phyloP scores from a whole-genome alignment of 208 protist species.

The Herpetomonas samuelpessoai region DNA sequence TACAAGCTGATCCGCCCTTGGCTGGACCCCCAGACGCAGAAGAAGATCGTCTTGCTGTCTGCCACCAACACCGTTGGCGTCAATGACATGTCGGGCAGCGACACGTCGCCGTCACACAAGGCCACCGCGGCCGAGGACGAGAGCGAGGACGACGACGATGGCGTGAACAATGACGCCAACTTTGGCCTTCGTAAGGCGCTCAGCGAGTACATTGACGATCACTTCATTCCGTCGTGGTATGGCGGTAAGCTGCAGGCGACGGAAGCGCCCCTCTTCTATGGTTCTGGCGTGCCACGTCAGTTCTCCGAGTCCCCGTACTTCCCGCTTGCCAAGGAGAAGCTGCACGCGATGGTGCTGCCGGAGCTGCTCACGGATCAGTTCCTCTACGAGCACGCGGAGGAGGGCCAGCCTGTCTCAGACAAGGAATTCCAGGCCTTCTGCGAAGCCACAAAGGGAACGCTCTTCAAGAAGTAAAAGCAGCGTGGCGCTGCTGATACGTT shows the following conservation, averaged over 20 bases:
- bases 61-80: constrained; percentile 37
- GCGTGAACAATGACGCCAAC: constrained; percentile 20
- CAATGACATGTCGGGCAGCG: constrained; percentile 21
- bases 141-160: constrained; percentile 22
- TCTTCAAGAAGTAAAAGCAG: constrained; percentile 10
- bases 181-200: constrained; percentile 39
- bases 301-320: constrained; percentile 22
- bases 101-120: constrained; percentile 7
- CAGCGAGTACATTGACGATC: constrained; percentile 31
- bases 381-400: constrained; percentile 24
- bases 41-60: constrained; percentile 52
- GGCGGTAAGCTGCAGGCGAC: constrained; percentile 24
- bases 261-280: constrained; percentile 37
- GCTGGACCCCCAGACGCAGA: constrained; percentile 59
- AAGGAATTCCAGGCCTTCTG: constrained; percentile 32
- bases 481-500: neutral
- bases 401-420: constrained; percentile 20
- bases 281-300: constrained; percentile 19
- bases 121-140: constrained; percentile 19
- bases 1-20: constrained; percentile 51
- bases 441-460: neutral
- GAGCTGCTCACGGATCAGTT: constrained; percentile 45
- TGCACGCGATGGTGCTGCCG: constrained; percentile 31
- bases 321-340: constrained; percentile 14
- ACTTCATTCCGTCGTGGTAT: constrained; percentile 50